Evolutionary conservation across 345 rosid species (phyloP).

Genomic region (Bruguiera gymnorhiza): DNA sequence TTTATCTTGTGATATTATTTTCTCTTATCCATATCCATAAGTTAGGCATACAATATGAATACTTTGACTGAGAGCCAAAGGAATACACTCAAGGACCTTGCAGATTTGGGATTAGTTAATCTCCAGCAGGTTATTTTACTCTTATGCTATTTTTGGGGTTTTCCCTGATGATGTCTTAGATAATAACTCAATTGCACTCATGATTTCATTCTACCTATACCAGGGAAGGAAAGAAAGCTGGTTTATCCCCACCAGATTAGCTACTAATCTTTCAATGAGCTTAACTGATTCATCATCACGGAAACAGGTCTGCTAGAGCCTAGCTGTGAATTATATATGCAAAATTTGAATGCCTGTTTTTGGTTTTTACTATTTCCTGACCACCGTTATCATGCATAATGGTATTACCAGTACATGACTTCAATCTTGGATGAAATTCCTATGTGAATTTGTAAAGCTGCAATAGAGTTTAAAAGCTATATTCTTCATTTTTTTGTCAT

Average conservation of each 20-base stretch:
- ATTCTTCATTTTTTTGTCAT: too few relatives aligned
- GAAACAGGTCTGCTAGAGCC: conserved; percentile 55
- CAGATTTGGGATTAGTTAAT: conserved; percentile 91
- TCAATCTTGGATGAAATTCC: conserved; percentile 1
- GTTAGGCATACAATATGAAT: conserved; percentile 77
- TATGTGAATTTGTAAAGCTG: neutral
- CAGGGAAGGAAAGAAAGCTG: conserved; percentile 95
- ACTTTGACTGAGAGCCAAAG: conserved; percentile 76
- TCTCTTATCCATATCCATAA: conserved; percentile 15
- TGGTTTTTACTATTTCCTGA: neutral
- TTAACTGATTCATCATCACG: conserved; percentile 81
- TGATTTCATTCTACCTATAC: conserved; percentile 10
- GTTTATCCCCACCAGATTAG: conserved; percentile 94
- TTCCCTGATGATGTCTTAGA: neutral
- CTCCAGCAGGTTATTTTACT: conserved; percentile 77
- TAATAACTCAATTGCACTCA: conserved; percentile 8
- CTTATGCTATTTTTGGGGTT: neutral
- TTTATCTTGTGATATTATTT: conserved; percentile 7
- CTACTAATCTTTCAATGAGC: conserved; percentile 84
- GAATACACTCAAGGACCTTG: conserved; percentile 73
- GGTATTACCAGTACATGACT: neutral
- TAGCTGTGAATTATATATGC: conserved; percentile 1
- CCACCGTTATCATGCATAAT: neutral
- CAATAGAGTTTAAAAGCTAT: too few relatives aligned
- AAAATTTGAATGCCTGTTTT: conserved; percentile 2